Evolutionary conservation across 2,329 filamentous ascomycete species (phyloP).

Genomic region (Fusarium torulosum): DNA sequence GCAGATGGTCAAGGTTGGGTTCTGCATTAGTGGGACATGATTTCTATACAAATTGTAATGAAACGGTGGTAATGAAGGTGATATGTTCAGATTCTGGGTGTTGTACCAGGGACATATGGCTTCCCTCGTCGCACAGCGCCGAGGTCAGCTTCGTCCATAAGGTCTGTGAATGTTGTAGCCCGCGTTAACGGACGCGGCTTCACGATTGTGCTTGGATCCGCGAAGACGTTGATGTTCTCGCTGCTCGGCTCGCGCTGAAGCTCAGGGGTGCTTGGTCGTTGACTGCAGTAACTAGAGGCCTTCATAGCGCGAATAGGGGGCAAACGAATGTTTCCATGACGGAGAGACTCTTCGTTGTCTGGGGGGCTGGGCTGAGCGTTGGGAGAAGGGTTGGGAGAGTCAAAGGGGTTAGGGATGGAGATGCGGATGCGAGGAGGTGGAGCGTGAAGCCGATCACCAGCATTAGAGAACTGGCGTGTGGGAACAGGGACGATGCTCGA

Average conservation of each 20-base stretch:
- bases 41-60: neutral
- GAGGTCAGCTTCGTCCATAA: slow-evolving; percentile 64
- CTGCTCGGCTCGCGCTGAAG: slow-evolving; percentile 59
- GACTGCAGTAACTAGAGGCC: slow-evolving; percentile 44
- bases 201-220: slow-evolving; percentile 60
- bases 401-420: slow-evolving; percentile 55
- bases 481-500: slow-evolving; percentile 27
- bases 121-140: slow-evolving; percentile 57
- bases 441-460: slow-evolving; percentile 32
- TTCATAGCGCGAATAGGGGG: slow-evolving; percentile 58
- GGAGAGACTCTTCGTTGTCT: slow-evolving; percentile 44
- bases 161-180: slow-evolving; percentile 65
- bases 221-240: slow-evolving; percentile 67
- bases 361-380: slow-evolving; percentile 42
- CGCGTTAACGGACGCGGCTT: slow-evolving; percentile 48
- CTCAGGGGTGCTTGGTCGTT: slow-evolving; percentile 50
- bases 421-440: slow-evolving; percentile 43
- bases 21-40: slow-evolving; percentile 18
- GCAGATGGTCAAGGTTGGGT: slow-evolving; percentile 23
- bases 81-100: slow-evolving; percentile 49
- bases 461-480: slow-evolving; percentile 23
- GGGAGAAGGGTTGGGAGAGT: slow-evolving; percentile 51
- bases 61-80: slow-evolving; percentile 5
- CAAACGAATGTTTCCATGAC: slow-evolving; percentile 49
- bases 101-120: slow-evolving; percentile 58